Base-by-base conservation (phyloP, 192 early-diverging fungal species). In the Jimgerdemannia lactiflua region DNA sequence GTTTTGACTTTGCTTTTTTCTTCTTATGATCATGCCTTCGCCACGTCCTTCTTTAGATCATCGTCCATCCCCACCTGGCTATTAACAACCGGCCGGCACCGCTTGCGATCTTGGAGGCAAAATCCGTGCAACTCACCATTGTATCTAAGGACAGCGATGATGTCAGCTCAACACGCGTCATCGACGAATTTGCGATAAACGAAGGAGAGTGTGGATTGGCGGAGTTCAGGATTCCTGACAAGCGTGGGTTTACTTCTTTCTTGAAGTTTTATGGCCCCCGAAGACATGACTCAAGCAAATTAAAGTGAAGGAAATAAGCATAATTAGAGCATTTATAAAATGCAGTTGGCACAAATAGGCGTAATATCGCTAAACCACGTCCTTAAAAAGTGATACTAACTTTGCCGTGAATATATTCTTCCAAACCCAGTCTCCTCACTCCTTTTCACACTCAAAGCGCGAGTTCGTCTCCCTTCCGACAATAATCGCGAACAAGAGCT, bases 81-180 rank as follows among this genome's bases (percentile, higher is more conserved):
- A 40, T 78, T 14, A 39, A 75, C 3, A 69, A 39, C 3, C 41
- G 81, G 3, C 75, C 65, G 3, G 75, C 75, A 39, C 75, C 84
- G 40, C 66, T 84, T 3, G 70, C 70, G 3, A 11, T 87, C 20
- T 67, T 87, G n/a, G 84, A 59, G 14, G 0, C 49, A 59, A 14
- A 87, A 65, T 75, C 80, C 3, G 70, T 84, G 11, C 63, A 39
- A 0, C 72, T 87, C 9, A 71, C 73, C 6, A 73, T 85, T 2
- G 42, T 39, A 10, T 66, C 78, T 3, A 39, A 19, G 4, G 75
- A 77, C 43, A 54, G 44, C 18, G 67, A 54, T 4, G 70, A 41
- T 20, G 78, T 79, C 9, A 78, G 76, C 2, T 10, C 49, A 6
- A 59, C 49, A 14, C 49, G 14, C 14, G 49, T 59, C 8, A 14